Percentiles rank a stretch among this genome's conserved stretches.
Conservation (phyloP, 345 rosid genomes). For the Pseudoturritis turrita region DNA sequence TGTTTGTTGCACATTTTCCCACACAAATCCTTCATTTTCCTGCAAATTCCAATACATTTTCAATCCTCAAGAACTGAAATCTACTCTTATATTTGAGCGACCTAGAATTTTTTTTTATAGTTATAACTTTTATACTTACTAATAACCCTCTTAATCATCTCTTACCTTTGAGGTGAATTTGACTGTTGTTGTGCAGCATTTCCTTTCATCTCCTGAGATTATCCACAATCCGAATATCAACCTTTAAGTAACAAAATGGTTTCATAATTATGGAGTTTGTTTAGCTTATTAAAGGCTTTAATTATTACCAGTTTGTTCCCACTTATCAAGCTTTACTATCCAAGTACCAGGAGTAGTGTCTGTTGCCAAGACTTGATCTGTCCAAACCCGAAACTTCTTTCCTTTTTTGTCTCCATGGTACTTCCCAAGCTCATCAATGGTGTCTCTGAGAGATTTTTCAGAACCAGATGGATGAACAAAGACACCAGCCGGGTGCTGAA, state of each 20-base stretch:
- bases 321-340: conserved; percentile 68
- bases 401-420: conserved; percentile 71
- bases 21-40: conserved; percentile 42
- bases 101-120: no score
- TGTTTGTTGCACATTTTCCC: conserved; percentile 58
- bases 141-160: neutral
- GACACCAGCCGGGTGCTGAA: conserved; percentile 55
- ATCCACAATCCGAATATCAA: neutral
- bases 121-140: neutral
- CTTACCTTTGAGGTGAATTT: conserved; percentile 50
- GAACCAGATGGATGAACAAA: conserved; percentile 70
- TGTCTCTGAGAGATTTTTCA: conserved; percentile 55
- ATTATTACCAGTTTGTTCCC: conserved; percentile 69
- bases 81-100: no score
- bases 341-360: conserved; percentile 54
- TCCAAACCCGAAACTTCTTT: conserved; percentile 67
- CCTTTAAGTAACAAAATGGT: neutral
- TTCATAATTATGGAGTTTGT: neutral
- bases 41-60: conserved; percentile 14
- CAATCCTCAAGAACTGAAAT: neutral
- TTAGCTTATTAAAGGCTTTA: neutral
- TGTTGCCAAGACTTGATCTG: conserved; percentile 56
- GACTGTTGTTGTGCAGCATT: conserved; percentile 53
- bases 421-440: conserved; percentile 47
- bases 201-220: conserved; percentile 51